phyloP scores from a whole-genome alignment of 371 early-diverging fungal species.

The Rhizomucor miehei region DNA sequence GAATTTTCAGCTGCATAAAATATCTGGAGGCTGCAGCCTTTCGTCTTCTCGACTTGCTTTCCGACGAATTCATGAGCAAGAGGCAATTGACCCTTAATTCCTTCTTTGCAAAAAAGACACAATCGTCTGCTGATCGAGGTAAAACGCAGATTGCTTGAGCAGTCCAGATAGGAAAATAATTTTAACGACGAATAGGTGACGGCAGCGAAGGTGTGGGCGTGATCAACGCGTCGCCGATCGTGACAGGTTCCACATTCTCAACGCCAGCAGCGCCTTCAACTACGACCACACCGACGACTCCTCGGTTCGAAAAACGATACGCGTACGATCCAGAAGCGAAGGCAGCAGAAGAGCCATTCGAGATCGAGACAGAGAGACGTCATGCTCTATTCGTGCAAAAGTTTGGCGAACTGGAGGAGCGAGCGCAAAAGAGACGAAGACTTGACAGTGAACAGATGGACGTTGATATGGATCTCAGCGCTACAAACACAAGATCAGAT shows the following conservation, averaged over 20 bases:
- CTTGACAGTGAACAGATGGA: slow-evolving; percentile 6
- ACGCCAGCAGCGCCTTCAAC: not conserved
- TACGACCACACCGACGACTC: not conserved
- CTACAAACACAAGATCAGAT: too few relatives aligned
- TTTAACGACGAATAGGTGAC: too few relatives aligned
- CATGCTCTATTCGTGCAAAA: slow-evolving; percentile 27
- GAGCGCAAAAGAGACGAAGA: slow-evolving; percentile 13
- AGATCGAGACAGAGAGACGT: slow-evolving; percentile 10
- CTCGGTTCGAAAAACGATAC: slow-evolving; percentile 2
- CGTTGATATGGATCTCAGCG: too few relatives aligned
- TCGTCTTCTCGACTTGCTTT: too few relatives aligned
- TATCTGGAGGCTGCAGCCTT: too few relatives aligned
- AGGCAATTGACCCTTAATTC: slow-evolving; percentile 26
- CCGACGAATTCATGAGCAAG: slow-evolving; percentile 19
- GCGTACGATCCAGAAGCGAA: slow-evolving; percentile 1
- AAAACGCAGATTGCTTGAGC: not conserved
- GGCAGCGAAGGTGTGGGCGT: too few relatives aligned
- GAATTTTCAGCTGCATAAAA: too few relatives aligned
- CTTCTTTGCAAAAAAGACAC: slow-evolving; percentile 16
- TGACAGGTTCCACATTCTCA: not conserved
- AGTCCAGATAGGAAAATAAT: not conserved
- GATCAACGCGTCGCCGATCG: not conserved
- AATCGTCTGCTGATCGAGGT: slow-evolving; percentile 1
- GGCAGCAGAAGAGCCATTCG: not conserved
- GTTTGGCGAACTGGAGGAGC: slow-evolving; percentile 21